Evolutionary conservation across 805 yeast species (phyloP), one percentile per base, ranked within the genome.

Genomic region (Tetrapisispora taiwanensis): DNA sequence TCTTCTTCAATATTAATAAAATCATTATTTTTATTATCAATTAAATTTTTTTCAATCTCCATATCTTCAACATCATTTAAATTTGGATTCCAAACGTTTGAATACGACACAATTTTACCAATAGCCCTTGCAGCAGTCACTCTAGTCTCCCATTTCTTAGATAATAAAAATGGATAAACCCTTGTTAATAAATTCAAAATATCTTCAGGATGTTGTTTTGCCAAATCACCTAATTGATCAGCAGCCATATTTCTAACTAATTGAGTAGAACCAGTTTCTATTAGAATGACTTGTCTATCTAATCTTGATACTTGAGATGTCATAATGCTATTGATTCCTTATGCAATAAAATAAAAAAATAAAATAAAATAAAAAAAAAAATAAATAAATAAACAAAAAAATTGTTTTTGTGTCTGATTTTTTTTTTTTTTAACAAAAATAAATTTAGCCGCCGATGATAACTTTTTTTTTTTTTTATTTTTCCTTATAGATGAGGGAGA

Each of bases 171-270:
- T 0, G 99, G 97, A 54, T 88, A 86, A 1, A 92, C 95, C 47
- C 97, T 73, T 14, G 95, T 86, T 30, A 92, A 67, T 35, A 92
- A 67, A 46, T 82, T 82, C 43, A 87, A 71, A 18, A 85, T 77
- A 55, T 92, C 97, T 57, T 90, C 97, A 0, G 97, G 96, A 57
- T 92, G 97, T 36, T 84, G 83, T 61, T 84, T 84, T 24, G 96
- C 97, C 32, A 94, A 72, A 52, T 90, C 97, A 5, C 95, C 86
- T 52, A 92, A 71, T 66, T 92, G 99, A 57, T 90, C 96, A 2
- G 97, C 97, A 1, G 98, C 99, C 9, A 96, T 86, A 58, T 86
- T 87, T 52, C 97, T 75, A 36, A 92, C 92, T 60, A 87, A 84
- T 33, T 85, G 85, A 5, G 97, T 87, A 12, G 96, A 86, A 10